Evolutionary conservation across 2,329 filamentous ascomycete species (phyloP).

Genomic region (Pseudogymnoascus sp.): DNA sequence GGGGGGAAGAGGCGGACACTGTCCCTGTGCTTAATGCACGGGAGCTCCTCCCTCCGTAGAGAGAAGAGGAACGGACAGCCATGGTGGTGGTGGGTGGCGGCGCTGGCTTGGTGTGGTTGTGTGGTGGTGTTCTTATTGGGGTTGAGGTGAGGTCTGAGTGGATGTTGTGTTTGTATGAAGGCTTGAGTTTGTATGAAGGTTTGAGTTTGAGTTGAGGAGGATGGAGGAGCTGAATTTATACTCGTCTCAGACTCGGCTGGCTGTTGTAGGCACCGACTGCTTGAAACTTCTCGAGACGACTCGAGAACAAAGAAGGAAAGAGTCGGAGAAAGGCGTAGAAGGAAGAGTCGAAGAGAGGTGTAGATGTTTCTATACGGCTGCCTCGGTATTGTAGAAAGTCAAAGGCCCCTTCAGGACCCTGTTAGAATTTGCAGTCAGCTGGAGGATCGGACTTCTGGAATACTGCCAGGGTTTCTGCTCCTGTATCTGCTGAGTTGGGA

Average conservation of each 20-base stretch:
- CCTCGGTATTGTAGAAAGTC: not conserved
- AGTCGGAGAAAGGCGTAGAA: not conserved
- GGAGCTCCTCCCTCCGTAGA: no score
- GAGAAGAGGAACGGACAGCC: no score
- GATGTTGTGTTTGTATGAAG: not conserved
- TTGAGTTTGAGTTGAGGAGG: not conserved
- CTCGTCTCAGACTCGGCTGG: not conserved
- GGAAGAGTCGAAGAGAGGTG: not conserved
- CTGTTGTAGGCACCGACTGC: not conserved
- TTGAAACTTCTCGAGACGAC: not conserved
- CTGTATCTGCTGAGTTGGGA: not conserved
- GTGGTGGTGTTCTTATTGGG: not conserved
- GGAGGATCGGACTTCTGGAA: not conserved
- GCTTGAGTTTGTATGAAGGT: not conserved
- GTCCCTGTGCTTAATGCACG: no score
- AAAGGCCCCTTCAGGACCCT: not conserved
- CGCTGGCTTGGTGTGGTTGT: not conserved
- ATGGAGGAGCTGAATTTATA: not conserved
- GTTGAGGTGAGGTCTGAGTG: not conserved
- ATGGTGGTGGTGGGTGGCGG: not conserved
- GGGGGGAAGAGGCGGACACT: not conserved
- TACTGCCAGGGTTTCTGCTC: not conserved
- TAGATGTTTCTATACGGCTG: not conserved
- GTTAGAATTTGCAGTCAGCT: not conserved
- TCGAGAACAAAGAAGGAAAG: not conserved